Evolutionary conservation across 1,284 basidiomycete genomes (phyloP), one percentile per base, ranked within the genome.

Genomic region (Gymnopus androsaceus): DNA sequence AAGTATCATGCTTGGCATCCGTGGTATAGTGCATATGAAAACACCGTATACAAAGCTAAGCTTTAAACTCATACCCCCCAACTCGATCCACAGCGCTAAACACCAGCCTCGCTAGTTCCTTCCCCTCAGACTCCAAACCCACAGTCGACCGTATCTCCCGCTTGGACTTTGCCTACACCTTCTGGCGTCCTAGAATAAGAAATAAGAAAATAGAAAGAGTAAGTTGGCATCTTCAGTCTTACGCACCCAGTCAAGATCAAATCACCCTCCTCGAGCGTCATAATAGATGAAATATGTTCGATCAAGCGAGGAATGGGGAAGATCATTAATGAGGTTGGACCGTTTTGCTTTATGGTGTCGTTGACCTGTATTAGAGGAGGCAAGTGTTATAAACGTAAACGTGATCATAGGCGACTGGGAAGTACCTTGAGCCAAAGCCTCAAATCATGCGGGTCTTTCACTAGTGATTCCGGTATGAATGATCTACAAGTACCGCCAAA

Each of bases 211-310:
- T n/a, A n/a, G n/a, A n/a, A n/a, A n/a, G n/a, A n/a, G n/a, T n/a
- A n/a, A n/a, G n/a, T n/a, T n/a, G n/a, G n/a, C n/a, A n/a, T n/a
- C n/a, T n/a, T n/a, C n/a, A n/a, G n/a, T n/a, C n/a, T n/a, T n/a
- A n/a, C n/a, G n/a, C n/a, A n/a, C n/a, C n/a, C 92, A 1, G 93
- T 95, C 25, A 95, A 76, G 56, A 95, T 75, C 14, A 95, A 73
- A 64, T 95, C 93, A n/a, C 92, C 92, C 70, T 94, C 92, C 90
- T 98, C 94, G 17, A 98, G 81, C 0, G 87, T 88, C 95, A 98
- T 98, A 72, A 99, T 97, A 15, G 90, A 90, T 2, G 94, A 95
- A 46, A 97, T 83, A 66, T 97, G 94, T 63, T 91, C 84, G 63
- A 99, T 90, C 53, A 99, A 80, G n/a, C 84, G 79, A 1, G 95